A percentile compares a stretch with the other conserved stretches of the same genome.
Evolutionary conservation across 169 alveolate species (phyloP).

Genomic region (Eimeria maxima): DNA sequence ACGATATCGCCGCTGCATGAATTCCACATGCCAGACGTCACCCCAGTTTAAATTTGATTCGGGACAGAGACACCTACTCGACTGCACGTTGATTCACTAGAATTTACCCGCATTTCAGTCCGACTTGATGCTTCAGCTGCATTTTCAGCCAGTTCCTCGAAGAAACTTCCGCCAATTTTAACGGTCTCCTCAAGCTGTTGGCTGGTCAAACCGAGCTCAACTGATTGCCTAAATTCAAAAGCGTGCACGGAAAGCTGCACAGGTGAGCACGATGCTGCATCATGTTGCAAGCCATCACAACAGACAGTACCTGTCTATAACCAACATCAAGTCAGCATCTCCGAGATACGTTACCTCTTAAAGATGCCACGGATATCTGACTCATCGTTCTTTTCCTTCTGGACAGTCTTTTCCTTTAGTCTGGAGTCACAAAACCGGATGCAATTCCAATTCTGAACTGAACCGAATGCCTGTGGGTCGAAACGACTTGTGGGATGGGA

Average conservation of each 20-base stretch:
- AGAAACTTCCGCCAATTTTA: constrained; percentile 36
- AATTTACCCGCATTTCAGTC: constrained; percentile 43
- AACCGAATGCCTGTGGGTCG: background rate
- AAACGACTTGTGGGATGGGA: background rate
- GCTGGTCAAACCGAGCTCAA: background rate
- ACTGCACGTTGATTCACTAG: background rate
- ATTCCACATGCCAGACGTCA: background rate
- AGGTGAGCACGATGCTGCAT: background rate
- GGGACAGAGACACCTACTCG: background rate
- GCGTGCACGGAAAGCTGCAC: background rate
- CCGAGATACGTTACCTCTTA: background rate
- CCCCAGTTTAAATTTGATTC: background rate
- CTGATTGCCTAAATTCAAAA: constrained; percentile 19
- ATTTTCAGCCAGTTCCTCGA: constrained; percentile 55
- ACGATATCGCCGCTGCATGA: constrained; percentile 56
- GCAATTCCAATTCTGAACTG: background rate
- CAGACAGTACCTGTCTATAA: background rate
- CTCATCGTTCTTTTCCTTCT: background rate
- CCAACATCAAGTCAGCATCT: background rate
- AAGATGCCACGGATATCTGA: constrained; percentile 25
- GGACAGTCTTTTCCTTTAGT: background rate
- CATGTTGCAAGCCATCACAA: background rate
- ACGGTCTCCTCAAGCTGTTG: constrained; percentile 22
- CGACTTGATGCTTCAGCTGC: constrained; percentile 5
- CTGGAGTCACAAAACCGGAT: background rate